Evolutionary conservation across 2,329 filamentous ascomycete genomes (phyloP), one percentile per base, ranked within the genome.

Genomic region (Cryphonectria parasitica): DNA sequence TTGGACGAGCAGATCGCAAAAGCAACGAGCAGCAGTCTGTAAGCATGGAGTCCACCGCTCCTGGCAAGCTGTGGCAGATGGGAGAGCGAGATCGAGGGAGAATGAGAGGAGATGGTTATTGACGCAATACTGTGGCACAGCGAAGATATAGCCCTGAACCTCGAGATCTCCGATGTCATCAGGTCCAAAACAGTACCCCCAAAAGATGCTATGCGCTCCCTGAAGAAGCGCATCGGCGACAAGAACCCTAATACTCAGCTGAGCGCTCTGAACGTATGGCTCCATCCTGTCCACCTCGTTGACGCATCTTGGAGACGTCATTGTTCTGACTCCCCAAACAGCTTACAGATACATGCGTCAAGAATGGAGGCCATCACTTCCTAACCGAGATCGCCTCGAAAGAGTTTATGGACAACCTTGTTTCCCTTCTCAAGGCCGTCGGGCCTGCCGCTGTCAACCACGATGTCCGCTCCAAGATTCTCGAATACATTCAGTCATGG

Each of bases 181-280:
- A 90, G 96, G 77, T 98, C 95, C 78, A 98, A 98, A 85, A 97
- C 94, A 25, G 95, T 99, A 66, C 94, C 95, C 80, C 95, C 96
- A 68, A 98, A 95, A 82, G 96, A 99, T 82, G 96, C 96, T 73
- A 99, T 99, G 96, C 93, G 94, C 80, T 95, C 94, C 60, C 85
- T 99, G 77, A 98, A 98, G 84, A 90, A 90, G 79, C 91, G 96
- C 80, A 94, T 99, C 85, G 94, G 93, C 82, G 94, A 97, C 86
- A 97, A 95, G 86, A 99, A 99, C 79, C 96, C 96, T 49, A 99
- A 99, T 80, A 91, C 96, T 49, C 96, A 99, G 84, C 86, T 99
- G 49, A 96, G 95, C 76, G 92, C 96, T n/a, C 84, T 99, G 69
- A 97, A 96, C 81, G 94, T 96, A 86, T 71, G 84, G 73, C 36